Evolutionary conservation across 257 asterid genomes (phyloP), one percentile per base, ranked within the genome.

Genomic region (Solanum corneliomulleri): DNA sequence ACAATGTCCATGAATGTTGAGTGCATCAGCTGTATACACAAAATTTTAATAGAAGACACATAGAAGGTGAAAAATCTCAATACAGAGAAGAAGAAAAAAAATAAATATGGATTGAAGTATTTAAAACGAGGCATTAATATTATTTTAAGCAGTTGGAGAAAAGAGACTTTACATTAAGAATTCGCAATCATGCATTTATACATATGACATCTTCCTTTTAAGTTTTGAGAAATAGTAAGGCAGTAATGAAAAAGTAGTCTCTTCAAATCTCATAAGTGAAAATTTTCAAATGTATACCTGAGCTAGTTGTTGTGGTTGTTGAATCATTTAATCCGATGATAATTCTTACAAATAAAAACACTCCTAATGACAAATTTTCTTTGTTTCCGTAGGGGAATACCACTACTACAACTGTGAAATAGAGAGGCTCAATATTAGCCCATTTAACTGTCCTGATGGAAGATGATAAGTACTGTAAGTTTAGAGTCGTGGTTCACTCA

Each of bases 1-100:
- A 5, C 47, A 86, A 82, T 91, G 91, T 52, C 96, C 98, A 56
- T 91, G 84, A 11, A 91, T 87, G 14, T 88, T 88, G 87, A 95
- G 75, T 31, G 91, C 90, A 58, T 90, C 90, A 33, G 35, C 5
- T 4, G 35, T 33, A 33, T 33, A 33, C 35, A 3, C 5, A 5
- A 37, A 37, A 37, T 37, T 37, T 6, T 37, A 6, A 37, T 37
- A 6, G 39, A 37, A 37, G 39, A 37, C 1, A 37, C 39, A 37
- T 37, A 37, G 39, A 37, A 37, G 7, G 39, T 37, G 7, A 37
- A 37, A 37, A 37, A 37, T 37, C 39, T 37, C 39, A 37, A 37
- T 5, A 37, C 7, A 37, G 1, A 37, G 39, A 37, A 37, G 1
- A 37, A 37, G 39, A 37, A 5, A 37, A 37, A 37, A 37, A 37